Percentiles rank a stretch among this genome's conserved stretches.
Conservation (phyloP, 1,139 yeast genomes). For the Nakaseomyces kungkrabaensis region DNA sequence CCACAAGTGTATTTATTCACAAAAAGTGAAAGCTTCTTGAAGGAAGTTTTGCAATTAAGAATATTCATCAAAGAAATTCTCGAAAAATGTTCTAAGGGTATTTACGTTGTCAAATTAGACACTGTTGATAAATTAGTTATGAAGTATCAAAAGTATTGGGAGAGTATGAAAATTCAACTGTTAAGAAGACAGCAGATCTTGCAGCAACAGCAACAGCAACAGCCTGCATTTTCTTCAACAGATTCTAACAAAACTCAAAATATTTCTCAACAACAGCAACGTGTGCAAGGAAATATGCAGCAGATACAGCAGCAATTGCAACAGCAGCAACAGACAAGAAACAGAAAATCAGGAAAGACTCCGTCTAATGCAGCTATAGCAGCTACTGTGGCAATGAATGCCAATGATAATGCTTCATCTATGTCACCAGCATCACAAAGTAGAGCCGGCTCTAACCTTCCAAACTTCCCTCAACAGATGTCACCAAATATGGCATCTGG, state of each 20-base stretch:
- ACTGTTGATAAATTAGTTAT: constrained; percentile 58
- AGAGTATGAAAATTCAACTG: constrained; percentile 52
- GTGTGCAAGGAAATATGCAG: constrained; percentile 1
- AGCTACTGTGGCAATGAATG: constrained; percentile 6
- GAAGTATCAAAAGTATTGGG: constrained; percentile 67
- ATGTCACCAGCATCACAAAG: constrained; percentile 4
- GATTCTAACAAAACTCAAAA: constrained; percentile 7
- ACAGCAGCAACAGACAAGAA: constrained; percentile 16
- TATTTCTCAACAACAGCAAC: constrained; percentile 14
- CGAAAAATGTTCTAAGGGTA: constrained; percentile 54
- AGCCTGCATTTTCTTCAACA: constrained; percentile 18
- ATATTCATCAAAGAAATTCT: constrained; percentile 67
- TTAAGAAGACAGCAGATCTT: constrained; percentile 33
- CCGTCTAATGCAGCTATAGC: constrained; percentile 11
- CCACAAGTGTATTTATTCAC: constrained; percentile 71
- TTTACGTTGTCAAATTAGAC: constrained; percentile 56
- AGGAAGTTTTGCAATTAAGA: constrained; percentile 66
- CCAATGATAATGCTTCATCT: constrained; percentile 4
- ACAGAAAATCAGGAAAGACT: constrained; percentile 10
- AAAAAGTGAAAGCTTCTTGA: constrained; percentile 64
- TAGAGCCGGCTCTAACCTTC: not conserved
- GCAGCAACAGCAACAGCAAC: constrained; percentile 27
- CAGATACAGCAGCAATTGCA: constrained; percentile 20
- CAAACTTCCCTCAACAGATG: not conserved
- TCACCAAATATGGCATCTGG: constrained; percentile 2